These are phyloP conservation scores for Thermoascus crustaceus DNA, from an alignment of 2,329 filamentous ascomycete genomes.

Conservation along the genomic window DNA sequence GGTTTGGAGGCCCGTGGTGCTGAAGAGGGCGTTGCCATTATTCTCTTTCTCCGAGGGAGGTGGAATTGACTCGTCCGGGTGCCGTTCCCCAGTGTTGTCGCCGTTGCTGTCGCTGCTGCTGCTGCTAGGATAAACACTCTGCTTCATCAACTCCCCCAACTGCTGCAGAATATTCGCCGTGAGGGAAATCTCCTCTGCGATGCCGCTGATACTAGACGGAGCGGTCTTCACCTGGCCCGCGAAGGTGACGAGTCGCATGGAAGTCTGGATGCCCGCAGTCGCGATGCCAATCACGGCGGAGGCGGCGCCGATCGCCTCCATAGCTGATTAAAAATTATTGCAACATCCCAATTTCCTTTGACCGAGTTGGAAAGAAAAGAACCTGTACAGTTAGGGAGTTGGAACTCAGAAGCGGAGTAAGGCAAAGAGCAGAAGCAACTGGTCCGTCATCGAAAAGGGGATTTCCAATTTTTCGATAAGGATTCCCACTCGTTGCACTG, in stretches of 20 bases:
- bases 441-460: too few species aligned
- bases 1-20: not conserved
- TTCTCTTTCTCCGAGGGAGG: not conserved
- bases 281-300: conserved; percentile 4
- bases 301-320: not conserved
- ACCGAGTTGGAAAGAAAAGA: too few species aligned
- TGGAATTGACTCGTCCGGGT: too few species aligned
- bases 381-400: too few species aligned
- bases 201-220: not conserved
- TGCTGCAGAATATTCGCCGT: not conserved
- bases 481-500: too few species aligned
- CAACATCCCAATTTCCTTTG: not conserved
- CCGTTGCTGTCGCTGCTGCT: too few species aligned
- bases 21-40: not conserved
- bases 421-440: too few species aligned
- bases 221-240: conserved; percentile 8
- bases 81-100: too few species aligned
- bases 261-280: conserved; percentile 5
- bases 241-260: conserved; percentile 7
- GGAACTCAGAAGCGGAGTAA: too few species aligned
- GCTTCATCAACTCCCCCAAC: not conserved
- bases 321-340: not conserved
- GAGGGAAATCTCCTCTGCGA: not conserved
- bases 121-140: too few species aligned
- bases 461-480: too few species aligned